These are phyloP conservation scores for Geotrichum citri-aurantii DNA, from an alignment of 1,139 yeast species.

Conservation along the genomic window DNA sequence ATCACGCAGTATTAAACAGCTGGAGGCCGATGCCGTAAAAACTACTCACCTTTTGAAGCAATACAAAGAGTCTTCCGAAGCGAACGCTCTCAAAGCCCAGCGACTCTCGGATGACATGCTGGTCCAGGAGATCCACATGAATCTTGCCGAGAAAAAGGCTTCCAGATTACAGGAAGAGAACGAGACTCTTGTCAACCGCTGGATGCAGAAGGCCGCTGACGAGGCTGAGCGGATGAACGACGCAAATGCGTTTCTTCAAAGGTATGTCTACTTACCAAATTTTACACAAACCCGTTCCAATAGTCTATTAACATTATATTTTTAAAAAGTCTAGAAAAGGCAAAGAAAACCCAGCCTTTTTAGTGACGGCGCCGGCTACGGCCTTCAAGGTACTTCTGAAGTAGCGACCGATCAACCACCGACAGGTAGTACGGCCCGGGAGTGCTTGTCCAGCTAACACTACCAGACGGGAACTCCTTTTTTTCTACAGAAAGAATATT, in stretches of 20 bases:
- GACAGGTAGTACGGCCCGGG: constrained; percentile 78
- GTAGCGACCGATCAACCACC: constrained; percentile 47
- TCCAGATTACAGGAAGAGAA: constrained; percentile 39
- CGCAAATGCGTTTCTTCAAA: constrained; percentile 43
- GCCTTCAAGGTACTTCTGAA: constrained; percentile 20
- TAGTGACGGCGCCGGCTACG: constrained; percentile 7
- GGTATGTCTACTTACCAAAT: constrained; percentile 20
- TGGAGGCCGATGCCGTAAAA: constrained; percentile 9
- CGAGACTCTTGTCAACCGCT: constrained; percentile 48
- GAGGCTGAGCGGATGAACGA: constrained; percentile 61
- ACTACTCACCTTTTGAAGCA: constrained; percentile 17
- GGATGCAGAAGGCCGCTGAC: constrained; percentile 52
- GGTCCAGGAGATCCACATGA: constrained; percentile 63
- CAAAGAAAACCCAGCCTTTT: neutral
- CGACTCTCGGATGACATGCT: constrained; percentile 65
- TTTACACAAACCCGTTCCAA: neutral
- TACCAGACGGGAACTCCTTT: constrained; percentile 58
- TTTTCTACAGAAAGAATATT: constrained; percentile 62
- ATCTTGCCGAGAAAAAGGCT: constrained; percentile 49
- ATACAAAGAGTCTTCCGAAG: constrained; percentile 25
- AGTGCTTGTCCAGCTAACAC: constrained; percentile 88
- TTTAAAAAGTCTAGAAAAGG: constrained; percentile 10
- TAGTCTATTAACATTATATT: neutral
- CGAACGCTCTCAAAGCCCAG: constrained; percentile 46
- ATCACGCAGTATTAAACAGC: constrained; percentile 8